These are phyloP conservation scores for Vaucheria bursata DNA, from an alignment of 352 stramenopile species.

Conservation along the genomic window DNA sequence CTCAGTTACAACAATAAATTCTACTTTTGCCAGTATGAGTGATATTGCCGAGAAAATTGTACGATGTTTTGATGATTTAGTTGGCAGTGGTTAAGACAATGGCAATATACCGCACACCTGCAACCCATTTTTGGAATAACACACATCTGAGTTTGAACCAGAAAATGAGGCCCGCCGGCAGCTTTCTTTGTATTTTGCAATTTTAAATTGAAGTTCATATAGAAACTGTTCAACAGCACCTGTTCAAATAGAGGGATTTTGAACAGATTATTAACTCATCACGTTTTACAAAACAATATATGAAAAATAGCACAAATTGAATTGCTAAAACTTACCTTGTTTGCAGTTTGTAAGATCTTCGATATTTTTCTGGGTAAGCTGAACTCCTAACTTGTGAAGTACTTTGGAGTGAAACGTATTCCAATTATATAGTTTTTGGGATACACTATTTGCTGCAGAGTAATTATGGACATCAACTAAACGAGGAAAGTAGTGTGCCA, in stretches of 20 bases:
- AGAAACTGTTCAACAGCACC: background rate
- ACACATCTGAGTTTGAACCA: too few species aligned
- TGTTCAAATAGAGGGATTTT: background rate
- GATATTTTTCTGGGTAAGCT: slow-evolving; percentile 75
- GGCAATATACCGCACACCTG: too few species aligned
- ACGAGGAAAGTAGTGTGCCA: slow-evolving; percentile 85
- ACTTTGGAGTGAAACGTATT: slow-evolving; percentile 77
- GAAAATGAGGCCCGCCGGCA: too few species aligned
- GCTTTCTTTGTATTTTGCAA: too few species aligned
- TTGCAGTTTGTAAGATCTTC: slow-evolving; percentile 77
- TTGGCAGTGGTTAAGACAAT: too few species aligned
- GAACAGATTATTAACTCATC: background rate
- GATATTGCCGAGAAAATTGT: too few species aligned
- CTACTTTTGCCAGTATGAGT: too few species aligned
- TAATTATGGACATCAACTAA: slow-evolving; percentile 94
- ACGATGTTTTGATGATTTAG: too few species aligned
- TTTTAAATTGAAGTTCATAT: too few species aligned
- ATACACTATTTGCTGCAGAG: slow-evolving; percentile 74
- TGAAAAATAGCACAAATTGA: too few species aligned
- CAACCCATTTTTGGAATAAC: too few species aligned
- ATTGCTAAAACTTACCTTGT: slow-evolving; percentile 50
- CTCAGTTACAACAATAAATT: too few species aligned
- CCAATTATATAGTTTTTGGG: slow-evolving; percentile 92
- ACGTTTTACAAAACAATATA: background rate
- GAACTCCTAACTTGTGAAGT: slow-evolving; percentile 64